Conservation (phyloP, 352 stramenopile genomes). For the Albugo candida region DNA sequence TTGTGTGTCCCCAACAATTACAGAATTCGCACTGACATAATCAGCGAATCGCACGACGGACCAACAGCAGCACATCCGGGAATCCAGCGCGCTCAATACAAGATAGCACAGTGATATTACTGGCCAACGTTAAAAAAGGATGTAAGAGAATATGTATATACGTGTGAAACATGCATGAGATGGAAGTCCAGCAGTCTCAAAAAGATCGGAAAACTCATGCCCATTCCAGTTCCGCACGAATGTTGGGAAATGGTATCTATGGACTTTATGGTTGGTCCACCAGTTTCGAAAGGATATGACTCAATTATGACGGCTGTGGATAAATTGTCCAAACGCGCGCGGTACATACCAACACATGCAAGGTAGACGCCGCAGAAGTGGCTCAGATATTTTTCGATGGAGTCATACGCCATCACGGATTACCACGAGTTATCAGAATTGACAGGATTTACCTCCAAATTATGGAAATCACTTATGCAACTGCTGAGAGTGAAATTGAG, state of each 20-base stretch:
- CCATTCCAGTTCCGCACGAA: constrained; percentile 1
- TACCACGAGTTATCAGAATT: background rate
- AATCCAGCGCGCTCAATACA: background rate
- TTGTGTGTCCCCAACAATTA: background rate
- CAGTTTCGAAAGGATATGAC: constrained; percentile 6
- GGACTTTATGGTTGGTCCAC: constrained; percentile 8
- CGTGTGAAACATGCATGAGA: constrained; percentile 3
- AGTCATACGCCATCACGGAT: background rate
- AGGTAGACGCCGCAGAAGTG: background rate
- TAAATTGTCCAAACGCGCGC: constrained; percentile 5
- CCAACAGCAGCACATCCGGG: constrained; percentile 2
- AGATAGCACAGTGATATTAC: constrained; percentile 3
- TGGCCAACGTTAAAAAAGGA: constrained; percentile 4
- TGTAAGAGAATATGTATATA: constrained; percentile 4
- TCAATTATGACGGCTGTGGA: constrained; percentile 6
- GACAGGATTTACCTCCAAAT: constrained; percentile 9
- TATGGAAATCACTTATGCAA: constrained; percentile 5
- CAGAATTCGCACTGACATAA: background rate
- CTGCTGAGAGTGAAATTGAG: constrained; percentile 5
- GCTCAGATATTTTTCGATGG: background rate
- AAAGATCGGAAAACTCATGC: constrained; percentile 9
- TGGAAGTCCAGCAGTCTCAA: constrained; percentile 1
- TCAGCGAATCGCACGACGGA: constrained; percentile 2
- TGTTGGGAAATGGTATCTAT: constrained; percentile 9
- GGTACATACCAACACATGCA: constrained; percentile 5